Conservation (phyloP, 495 filamentous ascomycete species). For the Xylona heveae region DNA sequence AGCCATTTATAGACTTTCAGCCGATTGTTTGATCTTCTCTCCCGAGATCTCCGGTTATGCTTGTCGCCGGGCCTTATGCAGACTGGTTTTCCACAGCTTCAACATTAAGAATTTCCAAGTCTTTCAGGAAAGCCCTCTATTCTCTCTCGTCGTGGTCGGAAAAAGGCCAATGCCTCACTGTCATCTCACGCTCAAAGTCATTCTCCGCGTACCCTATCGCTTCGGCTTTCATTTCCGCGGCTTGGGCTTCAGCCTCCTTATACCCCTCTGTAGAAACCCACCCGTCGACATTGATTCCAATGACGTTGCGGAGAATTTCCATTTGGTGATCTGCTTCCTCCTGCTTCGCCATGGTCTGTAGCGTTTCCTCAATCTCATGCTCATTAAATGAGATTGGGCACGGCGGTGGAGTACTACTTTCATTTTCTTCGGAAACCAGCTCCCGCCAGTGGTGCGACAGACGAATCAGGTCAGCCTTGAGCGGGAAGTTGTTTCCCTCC, state of each 20-base stretch:
- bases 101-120: too few species aligned
- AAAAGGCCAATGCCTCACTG: too few species aligned
- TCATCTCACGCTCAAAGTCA: too few species aligned
- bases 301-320: slow-evolving; percentile 4
- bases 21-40: too few species aligned
- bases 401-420: too few species aligned
- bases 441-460: slow-evolving; percentile 8
- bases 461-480: slow-evolving; percentile 12
- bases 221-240: slow-evolving; percentile 8
- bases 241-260: slow-evolving; percentile 7
- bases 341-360: slow-evolving; percentile 8
- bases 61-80: too few species aligned
- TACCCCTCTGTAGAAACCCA: slow-evolving; percentile 10
- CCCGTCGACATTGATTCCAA: slow-evolving; percentile 11
- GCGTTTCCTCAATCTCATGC: slow-evolving; percentile 8
- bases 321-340: slow-evolving; percentile 10
- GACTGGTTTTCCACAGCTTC: too few species aligned
- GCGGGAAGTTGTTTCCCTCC: slow-evolving; percentile 12
- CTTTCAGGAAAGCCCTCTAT: too few species aligned
- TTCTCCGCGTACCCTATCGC: slow-evolving; percentile 10
- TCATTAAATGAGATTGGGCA: slow-evolving; percentile 10
- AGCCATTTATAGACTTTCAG: too few species aligned
- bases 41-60: too few species aligned
- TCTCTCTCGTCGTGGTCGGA: too few species aligned
- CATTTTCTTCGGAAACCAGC: neutral